These are phyloP conservation scores for Glycyrrhiza uralensis DNA, from an alignment of 306 rosid genomes.

Conservation along the genomic window DNA sequence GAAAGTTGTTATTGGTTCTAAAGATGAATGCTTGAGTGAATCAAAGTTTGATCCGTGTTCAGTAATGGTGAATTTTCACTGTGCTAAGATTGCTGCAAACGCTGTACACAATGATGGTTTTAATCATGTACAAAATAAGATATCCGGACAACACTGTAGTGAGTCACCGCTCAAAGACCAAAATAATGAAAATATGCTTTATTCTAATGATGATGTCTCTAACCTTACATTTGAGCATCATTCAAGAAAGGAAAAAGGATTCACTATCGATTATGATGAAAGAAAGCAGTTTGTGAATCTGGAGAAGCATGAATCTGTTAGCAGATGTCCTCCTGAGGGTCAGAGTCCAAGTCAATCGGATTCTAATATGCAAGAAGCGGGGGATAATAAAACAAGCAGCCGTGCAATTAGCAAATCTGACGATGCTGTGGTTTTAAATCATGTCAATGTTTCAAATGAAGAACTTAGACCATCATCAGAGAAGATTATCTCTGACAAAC, in stretches of 20 bases:
- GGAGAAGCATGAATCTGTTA: constrained; percentile 14
- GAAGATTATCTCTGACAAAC: constrained; percentile 24
- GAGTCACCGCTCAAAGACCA: constrained; percentile 23
- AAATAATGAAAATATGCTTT: constrained; percentile 8
- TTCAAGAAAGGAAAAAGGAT: constrained; percentile 15
- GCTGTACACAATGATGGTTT: background rate
- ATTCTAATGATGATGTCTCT: background rate
- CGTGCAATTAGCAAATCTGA: constrained; percentile 19
- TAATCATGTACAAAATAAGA: constrained; percentile 9
- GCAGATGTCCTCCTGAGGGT: constrained; percentile 11
- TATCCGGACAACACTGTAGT: background rate
- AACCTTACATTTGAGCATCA: background rate
- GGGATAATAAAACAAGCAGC: constrained; percentile 1
- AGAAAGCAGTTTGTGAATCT: constrained; percentile 9
- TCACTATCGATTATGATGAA: background rate
- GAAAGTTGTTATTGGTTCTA: constrained; percentile 1
- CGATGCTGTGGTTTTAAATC: constrained; percentile 27
- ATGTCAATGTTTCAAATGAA: constrained; percentile 31
- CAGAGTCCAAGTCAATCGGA: constrained; percentile 15
- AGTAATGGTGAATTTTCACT: background rate
- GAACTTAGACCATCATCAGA: constrained; percentile 37
- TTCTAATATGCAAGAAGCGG: constrained; percentile 14
- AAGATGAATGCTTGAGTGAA: background rate
- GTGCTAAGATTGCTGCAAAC: constrained; percentile 21
- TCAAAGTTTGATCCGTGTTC: background rate